Base-by-base conservation (phyloP, 371 early-diverging fungal genomes). In the Mucor lusitanicus region DNA sequence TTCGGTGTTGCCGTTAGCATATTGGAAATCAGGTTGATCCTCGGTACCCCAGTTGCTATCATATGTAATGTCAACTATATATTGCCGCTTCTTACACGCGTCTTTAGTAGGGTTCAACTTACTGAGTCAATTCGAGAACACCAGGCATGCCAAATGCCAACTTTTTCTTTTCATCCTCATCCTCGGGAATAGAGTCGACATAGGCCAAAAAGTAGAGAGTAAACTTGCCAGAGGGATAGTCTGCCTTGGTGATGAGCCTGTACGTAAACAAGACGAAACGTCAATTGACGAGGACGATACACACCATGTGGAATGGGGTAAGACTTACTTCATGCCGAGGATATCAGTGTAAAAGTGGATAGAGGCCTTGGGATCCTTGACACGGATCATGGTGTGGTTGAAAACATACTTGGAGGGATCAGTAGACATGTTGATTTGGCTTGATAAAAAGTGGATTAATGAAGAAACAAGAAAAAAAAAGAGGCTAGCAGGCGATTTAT, bases 11-110 rank as follows among this genome's bases (percentile, higher is more conserved):
- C 94, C 94, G 63, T 84, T 92, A 62, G 85, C 78, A 75, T 94
- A 94, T 6, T 86, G 78, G 69, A 92, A 90, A 21, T 77, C 70
- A 12, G 79, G 65, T 67, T 94, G 90, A 19, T 82, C 74, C 70
- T 95, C 94, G n/a, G 94, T 93, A 19, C 94, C 94, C 87, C 92
- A 93, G 82, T 94, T 94, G 78, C 87, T 87, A 65, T 21, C 7
- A 1, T 3, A 33, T 33, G 8, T 6, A 7, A 40, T 35, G n/a
- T 15, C 37, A 25, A 30, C 6, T n/a, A n/a, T n/a, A n/a, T n/a
- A 30, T 32, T 28, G 30, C 21, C 21, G 8, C 21, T 35, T 48
- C 2, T 19, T 46, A 21, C 15, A 2, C 23, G 35, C 23, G 19
- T 17, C 19, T 46, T 17, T 19, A 19, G n/a, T n/a, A n/a, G n/a